Evolutionary conservation across 2,329 filamentous ascomycete species (phyloP).

Genomic region (Acephala macrosclerotiorum): DNA sequence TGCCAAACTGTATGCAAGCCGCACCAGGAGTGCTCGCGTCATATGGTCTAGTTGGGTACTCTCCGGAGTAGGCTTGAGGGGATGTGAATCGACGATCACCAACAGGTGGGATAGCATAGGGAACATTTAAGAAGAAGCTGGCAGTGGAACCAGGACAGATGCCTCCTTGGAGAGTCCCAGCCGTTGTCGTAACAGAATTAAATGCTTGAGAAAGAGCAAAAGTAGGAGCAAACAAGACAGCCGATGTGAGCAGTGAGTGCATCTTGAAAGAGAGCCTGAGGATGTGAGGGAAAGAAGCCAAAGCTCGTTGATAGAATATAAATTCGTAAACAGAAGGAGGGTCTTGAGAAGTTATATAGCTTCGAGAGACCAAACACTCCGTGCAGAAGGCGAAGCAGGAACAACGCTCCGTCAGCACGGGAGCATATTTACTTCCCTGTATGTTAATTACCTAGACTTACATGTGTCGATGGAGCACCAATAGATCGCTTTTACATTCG

Average conservation of each 20-base stretch:
- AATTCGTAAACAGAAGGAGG: neutral
- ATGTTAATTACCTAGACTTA: no score
- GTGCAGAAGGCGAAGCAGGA: neutral
- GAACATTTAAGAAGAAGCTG: neutral
- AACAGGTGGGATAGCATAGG: constrained; percentile 24
- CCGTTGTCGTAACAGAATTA: neutral
- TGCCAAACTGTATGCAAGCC: constrained; percentile 15
- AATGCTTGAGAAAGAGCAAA: neutral
- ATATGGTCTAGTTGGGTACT: neutral
- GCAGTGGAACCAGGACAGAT: neutral
- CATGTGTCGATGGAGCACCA: no score
- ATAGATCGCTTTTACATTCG: no score
- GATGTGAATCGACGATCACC: constrained; percentile 13
- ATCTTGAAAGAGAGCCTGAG: neutral
- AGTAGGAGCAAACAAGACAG: neutral
- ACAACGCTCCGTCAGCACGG: neutral
- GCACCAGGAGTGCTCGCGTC: neutral
- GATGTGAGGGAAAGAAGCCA: neutral
- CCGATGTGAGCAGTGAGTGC: neutral
- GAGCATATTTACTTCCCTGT: no score
- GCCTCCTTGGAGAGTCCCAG: neutral
- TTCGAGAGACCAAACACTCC: neutral
- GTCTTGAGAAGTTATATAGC: neutral
- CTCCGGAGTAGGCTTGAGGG: constrained; percentile 9
- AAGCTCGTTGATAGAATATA: neutral